Percentiles rank a stretch among this genome's conserved stretches.
phyloP scores from a whole-genome alignment of 345 rosid species.

The Bruguiera gymnorhiza region DNA sequence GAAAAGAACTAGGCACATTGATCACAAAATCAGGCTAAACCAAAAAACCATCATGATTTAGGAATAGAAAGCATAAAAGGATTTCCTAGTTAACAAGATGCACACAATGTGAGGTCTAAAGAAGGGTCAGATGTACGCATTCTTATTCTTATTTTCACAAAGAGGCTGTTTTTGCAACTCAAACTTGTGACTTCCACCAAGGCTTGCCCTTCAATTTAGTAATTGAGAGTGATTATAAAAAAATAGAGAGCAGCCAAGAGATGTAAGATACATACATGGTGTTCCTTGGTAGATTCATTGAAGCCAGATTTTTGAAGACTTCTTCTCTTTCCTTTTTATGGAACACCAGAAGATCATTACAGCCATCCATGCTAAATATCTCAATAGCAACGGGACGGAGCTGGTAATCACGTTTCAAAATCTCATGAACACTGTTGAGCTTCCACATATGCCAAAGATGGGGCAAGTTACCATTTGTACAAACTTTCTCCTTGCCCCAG shows the following conservation, averaged over 20 bases:
- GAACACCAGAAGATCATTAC: conserved; percentile 93
- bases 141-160: too few relatives aligned
- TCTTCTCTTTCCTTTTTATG: conserved; percentile 99
- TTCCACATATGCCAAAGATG: conserved; percentile 99
- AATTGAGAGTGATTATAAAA: background rate
- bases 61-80: too few relatives aligned
- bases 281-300: conserved; percentile 95
- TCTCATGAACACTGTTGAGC: conserved; percentile 88
- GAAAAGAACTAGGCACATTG: too few relatives aligned
- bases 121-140: too few relatives aligned
- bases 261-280: conserved; percentile 64
- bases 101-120: too few relatives aligned
- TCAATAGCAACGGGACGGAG: conserved; percentile 98
- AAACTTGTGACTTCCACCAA: too few relatives aligned
- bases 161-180: too few relatives aligned
- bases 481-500: conserved; percentile 95
- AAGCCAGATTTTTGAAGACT: conserved; percentile 88
- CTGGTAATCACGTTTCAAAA: conserved; percentile 98
- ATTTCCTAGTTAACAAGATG: too few relatives aligned
- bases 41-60: too few relatives aligned
- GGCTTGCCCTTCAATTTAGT: too few relatives aligned
- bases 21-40: too few relatives aligned
- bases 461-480: conserved; percentile 71
- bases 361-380: conserved; percentile 99
- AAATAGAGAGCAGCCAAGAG: background rate